These are phyloP conservation scores for Fusarium cyanostomum DNA, from an alignment of 2,329 filamentous ascomycete species.

Conservation along the genomic window DNA sequence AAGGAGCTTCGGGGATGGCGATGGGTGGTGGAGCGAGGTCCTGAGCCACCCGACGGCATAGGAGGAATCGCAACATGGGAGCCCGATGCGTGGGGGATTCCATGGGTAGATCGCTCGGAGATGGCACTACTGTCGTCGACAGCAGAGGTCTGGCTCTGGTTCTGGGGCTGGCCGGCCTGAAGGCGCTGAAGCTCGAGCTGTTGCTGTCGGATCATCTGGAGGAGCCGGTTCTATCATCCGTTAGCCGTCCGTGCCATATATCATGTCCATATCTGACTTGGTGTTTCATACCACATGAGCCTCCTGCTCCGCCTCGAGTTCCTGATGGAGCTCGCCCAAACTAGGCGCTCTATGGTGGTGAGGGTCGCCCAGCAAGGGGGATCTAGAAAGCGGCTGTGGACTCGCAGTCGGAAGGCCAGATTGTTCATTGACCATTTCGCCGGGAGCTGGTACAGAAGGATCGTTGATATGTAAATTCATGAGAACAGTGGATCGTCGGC, in stretches of 20 bases:
- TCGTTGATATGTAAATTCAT: slow-evolving; percentile 81
- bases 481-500: slow-evolving; percentile 73
- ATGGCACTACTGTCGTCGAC: slow-evolving; percentile 58
- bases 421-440: slow-evolving; percentile 69
- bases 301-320: slow-evolving; percentile 82
- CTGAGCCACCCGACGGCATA: slow-evolving; percentile 52
- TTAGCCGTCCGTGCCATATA: slow-evolving; percentile 18
- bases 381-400: slow-evolving; percentile 58
- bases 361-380: slow-evolving; percentile 61
- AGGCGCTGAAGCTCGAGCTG: slow-evolving; percentile 75
- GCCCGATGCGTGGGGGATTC: slow-evolving; percentile 47
- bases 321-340: slow-evolving; percentile 80
- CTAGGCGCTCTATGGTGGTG: slow-evolving; percentile 75
- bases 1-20: slow-evolving; percentile 66
- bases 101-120: slow-evolving; percentile 56
- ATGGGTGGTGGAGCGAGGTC: slow-evolving; percentile 61
- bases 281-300: slow-evolving; percentile 71
- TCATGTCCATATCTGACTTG: slow-evolving; percentile 15
- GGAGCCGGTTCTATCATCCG: slow-evolving; percentile 70
- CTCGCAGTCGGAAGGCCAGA: slow-evolving; percentile 47
- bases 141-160: slow-evolving; percentile 48
- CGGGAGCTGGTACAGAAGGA: slow-evolving; percentile 71
- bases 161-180: slow-evolving; percentile 55
- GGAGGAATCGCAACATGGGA: slow-evolving; percentile 48
- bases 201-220: slow-evolving; percentile 80